Conservation (phyloP, 441 rosid species). For the Geranium incanum region DNA sequence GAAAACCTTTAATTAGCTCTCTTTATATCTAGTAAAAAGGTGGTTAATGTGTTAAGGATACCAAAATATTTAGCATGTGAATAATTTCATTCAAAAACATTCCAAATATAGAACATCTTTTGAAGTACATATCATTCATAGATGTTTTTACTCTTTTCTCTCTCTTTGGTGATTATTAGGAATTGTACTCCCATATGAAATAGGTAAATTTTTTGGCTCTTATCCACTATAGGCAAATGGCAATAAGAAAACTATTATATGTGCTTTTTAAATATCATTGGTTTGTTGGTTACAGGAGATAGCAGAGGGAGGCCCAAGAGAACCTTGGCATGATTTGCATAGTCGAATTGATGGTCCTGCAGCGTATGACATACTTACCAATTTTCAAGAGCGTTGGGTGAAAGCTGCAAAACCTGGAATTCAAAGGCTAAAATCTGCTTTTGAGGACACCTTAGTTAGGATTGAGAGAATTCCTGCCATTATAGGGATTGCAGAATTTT, state of each 20-base stretch:
- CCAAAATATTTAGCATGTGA: too few relatives aligned
- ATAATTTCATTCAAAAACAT: too few relatives aligned
- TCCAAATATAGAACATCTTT: too few relatives aligned
- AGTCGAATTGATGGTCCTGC: conserved; percentile 89
- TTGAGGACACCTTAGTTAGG: conserved; percentile 76
- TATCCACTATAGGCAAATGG: too few relatives aligned
- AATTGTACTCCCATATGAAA: too few relatives aligned
- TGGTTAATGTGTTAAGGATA: too few relatives aligned
- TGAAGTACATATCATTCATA: too few relatives aligned
- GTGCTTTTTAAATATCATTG: background rate
- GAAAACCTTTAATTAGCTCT: background rate
- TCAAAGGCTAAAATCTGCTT: conserved; percentile 42
- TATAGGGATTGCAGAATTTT: conserved; percentile 53
- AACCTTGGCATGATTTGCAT: conserved; percentile 98
- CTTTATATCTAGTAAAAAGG: too few relatives aligned
- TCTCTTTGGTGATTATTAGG: conserved; percentile 4
- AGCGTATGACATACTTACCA: conserved; percentile 81
- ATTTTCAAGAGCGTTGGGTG: conserved; percentile 90
- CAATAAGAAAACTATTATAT: background rate
- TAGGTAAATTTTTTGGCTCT: too few relatives aligned
- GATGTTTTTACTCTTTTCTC: background rate
- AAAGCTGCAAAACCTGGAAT: conserved; percentile 76
- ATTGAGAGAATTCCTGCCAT: conserved; percentile 81
- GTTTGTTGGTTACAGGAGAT: conserved; percentile 34
- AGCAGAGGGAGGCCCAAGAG: conserved; percentile 63